These are phyloP conservation scores for Mucor circinelloides DNA, from an alignment of 371 early-diverging fungal species.

Conservation along the genomic window DNA sequence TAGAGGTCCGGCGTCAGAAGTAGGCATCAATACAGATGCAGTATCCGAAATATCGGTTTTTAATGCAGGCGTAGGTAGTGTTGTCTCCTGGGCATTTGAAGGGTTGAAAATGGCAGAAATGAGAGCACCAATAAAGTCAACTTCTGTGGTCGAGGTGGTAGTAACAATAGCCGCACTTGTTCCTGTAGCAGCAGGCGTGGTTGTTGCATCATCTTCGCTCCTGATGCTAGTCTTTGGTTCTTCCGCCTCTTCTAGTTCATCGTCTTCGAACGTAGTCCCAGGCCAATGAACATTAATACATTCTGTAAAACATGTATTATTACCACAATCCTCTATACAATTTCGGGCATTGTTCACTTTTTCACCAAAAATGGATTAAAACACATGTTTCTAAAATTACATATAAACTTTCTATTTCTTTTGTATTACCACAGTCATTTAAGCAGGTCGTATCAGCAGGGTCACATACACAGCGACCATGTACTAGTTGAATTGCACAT, in stretches of 20 bases:
- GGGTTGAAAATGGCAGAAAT: not conserved
- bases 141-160: not conserved
- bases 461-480: constrained; percentile 17
- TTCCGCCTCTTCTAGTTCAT: not conserved
- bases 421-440: constrained; percentile 21
- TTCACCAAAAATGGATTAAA: constrained; percentile 5
- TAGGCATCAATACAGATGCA: not conserved
- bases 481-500: not conserved
- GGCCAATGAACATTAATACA: constrained; percentile 16
- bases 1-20: not conserved
- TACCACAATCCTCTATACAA: constrained; percentile 12
- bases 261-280: constrained; percentile 5
- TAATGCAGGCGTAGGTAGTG: not conserved
- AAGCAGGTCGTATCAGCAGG: constrained; percentile 12
- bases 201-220: not conserved
- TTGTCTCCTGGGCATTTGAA: not conserved
- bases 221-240: not conserved
- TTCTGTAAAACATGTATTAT: constrained; percentile 1
- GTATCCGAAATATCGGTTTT: not conserved
- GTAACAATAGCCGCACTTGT: not conserved
- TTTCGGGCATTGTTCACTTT: constrained; percentile 11
- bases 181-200: not conserved
- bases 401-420: not conserved
- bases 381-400: constrained; percentile 6
- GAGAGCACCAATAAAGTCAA: not conserved